Percentiles rank a stretch among this genome's conserved stretches.
phyloP scores from a whole-genome alignment of 2,329 filamentous ascomycete genomes.

The Sclerotinia spermophila region DNA sequence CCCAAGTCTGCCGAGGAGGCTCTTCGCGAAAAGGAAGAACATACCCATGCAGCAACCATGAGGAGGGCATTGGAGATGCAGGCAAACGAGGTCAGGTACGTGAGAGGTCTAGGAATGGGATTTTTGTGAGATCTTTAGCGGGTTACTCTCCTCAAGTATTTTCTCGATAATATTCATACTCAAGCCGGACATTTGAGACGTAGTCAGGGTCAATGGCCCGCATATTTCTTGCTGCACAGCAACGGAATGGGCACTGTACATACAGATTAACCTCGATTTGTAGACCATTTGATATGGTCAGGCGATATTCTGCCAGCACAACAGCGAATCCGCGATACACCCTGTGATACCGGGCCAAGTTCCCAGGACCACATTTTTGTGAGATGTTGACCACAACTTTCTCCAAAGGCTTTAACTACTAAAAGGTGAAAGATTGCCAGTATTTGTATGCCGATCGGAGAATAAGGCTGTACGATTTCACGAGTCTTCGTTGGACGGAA shows the following conservation, averaged over 20 bases:
- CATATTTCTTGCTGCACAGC: conserved; percentile 15
- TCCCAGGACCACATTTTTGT: conserved; percentile 12
- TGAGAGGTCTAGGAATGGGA: conserved; percentile 61
- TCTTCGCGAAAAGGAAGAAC: conserved; percentile 53
- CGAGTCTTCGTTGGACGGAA: conserved; percentile 3
- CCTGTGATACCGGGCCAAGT: conserved; percentile 14
- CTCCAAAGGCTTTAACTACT: conserved; percentile 11
- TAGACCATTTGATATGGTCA: conserved; percentile 21
- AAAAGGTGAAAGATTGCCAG: conserved; percentile 17
- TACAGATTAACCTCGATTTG: conserved; percentile 15
- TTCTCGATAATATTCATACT: neutral
- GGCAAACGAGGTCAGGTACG: conserved; percentile 73
- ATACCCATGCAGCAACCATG: conserved; percentile 67
- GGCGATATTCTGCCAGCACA: conserved; percentile 18
- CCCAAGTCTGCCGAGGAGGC: conserved; percentile 43
- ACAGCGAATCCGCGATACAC: conserved; percentile 9
- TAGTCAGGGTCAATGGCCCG: conserved; percentile 2
- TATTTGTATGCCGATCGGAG: conserved; percentile 17
- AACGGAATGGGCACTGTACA: conserved; percentile 15
- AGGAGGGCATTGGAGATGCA: conserved; percentile 60
- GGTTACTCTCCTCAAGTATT: neutral
- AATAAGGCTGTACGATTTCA: conserved; percentile 20
- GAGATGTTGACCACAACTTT: conserved; percentile 11
- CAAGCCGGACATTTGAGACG: conserved; percentile 9
- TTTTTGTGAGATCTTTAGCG: conserved; percentile 18